These are phyloP conservation scores for Boletellus dicymbophilus DNA, from an alignment of 1,284 basidiomycete genomes.

Conservation along the genomic window DNA sequence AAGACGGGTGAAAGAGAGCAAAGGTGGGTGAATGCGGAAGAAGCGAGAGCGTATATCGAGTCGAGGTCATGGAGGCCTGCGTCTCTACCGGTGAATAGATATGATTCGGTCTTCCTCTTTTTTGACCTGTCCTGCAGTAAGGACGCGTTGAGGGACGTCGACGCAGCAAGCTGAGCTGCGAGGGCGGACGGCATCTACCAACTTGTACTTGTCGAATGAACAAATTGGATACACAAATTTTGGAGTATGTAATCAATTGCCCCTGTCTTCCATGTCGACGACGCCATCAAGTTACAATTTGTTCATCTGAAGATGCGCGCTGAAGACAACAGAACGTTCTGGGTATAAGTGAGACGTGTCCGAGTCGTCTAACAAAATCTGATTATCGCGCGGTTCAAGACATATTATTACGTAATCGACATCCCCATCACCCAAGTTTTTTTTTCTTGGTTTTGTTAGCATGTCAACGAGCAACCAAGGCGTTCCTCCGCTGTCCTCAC, in stretches of 20 bases:
- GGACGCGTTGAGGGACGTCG: slow-evolving; percentile 79
- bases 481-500: slow-evolving; percentile 21
- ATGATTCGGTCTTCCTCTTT: slow-evolving; percentile 64
- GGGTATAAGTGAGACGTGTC: too few species aligned
- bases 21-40: slow-evolving; percentile 83
- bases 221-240: too few species aligned
- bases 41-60: slow-evolving; percentile 82
- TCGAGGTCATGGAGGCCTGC: slow-evolving; percentile 86
- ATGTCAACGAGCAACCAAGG: slow-evolving; percentile 8
- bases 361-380: too few species aligned
- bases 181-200: slow-evolving; percentile 74
- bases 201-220: too few species aligned
- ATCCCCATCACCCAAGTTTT: background rate
- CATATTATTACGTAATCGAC: background rate
- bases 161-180: slow-evolving; percentile 80
- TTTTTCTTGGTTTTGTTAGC: background rate
- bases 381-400: too few species aligned
- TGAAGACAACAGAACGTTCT: too few species aligned
- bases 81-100: slow-evolving; percentile 85
- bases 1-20: slow-evolving; percentile 63
- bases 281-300: too few species aligned
- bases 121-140: slow-evolving; percentile 70
- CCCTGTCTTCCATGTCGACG: too few species aligned
- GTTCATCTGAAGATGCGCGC: too few species aligned
- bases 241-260: slow-evolving; percentile 10